phyloP scores from a whole-genome alignment of 441 rosid species.

The Omphalea diandra region DNA sequence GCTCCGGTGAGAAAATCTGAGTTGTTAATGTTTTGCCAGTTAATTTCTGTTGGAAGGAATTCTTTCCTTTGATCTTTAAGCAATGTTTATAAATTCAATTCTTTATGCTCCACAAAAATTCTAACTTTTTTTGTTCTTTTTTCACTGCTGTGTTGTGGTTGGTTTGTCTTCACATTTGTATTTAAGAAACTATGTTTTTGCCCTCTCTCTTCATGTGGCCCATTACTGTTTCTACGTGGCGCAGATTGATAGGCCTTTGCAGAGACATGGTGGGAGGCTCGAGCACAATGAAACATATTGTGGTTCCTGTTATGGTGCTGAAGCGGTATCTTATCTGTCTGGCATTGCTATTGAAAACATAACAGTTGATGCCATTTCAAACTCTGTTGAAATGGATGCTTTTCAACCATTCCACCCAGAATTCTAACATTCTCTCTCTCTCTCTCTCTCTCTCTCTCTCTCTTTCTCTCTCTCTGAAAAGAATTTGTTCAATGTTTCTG shows the following conservation, averaged over 20 bases:
- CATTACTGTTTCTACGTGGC: slow-evolving; percentile 23
- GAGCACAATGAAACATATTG: slow-evolving; percentile 95
- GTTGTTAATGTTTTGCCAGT: background rate
- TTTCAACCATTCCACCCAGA: background rate
- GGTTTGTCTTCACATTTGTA: background rate
- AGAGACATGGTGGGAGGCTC: slow-evolving; percentile 94
- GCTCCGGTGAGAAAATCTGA: background rate
- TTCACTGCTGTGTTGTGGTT: background rate
- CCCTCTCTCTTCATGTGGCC: slow-evolving; percentile 4
- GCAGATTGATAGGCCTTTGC: slow-evolving; percentile 90
- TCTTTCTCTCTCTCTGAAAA: background rate
- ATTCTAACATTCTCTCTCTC: background rate
- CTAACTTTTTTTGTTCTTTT: background rate
- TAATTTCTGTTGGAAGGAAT: background rate
- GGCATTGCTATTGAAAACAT: slow-evolving; percentile 5
- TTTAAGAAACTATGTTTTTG: background rate
- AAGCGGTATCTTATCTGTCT: slow-evolving; percentile 48
- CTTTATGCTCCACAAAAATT: background rate
- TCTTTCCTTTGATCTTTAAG: background rate
- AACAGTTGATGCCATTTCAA: background rate
- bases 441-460: background rate
- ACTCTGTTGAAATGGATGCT: background rate
- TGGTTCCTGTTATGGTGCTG: slow-evolving; percentile 94
- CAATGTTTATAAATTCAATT: background rate
- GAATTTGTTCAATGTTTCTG: background rate